Conservation (phyloP, 2,329 filamentous ascomycete species). For the Colletotrichum navitas region DNA sequence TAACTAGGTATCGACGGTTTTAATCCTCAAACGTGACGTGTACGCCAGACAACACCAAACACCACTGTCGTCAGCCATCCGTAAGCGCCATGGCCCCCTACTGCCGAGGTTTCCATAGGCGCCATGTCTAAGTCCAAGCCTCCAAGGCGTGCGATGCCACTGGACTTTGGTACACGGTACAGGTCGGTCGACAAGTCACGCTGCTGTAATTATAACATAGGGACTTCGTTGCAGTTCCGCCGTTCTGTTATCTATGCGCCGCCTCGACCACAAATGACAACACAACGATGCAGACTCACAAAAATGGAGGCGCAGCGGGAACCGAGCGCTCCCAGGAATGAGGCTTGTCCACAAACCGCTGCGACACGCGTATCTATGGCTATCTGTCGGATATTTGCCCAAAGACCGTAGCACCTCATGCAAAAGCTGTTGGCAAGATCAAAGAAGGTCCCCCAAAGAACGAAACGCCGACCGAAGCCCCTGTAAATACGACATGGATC, state of each 20-base stretch:
- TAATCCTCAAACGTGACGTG: slow-evolving; percentile 27
- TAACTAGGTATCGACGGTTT: slow-evolving; percentile 1
- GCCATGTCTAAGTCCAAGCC: not conserved
- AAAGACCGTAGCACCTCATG: not conserved
- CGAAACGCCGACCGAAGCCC: slow-evolving; percentile 2
- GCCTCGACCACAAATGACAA: not conserved
- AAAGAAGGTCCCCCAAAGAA: slow-evolving; percentile 8
- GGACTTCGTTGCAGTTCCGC: slow-evolving; percentile 7
- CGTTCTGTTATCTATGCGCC: slow-evolving; percentile 19
- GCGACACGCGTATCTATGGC: slow-evolving; percentile 18
- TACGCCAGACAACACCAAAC: not conserved
- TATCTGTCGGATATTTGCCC: not conserved
- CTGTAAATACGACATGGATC: slow-evolving; percentile 10
- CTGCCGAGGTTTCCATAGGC: slow-evolving; percentile 6
- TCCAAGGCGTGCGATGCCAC: slow-evolving; percentile 2
- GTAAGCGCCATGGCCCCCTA: not conserved
- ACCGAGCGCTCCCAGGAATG: not conserved
- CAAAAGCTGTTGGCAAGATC: slow-evolving; percentile 1
- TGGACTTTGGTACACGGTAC: not conserved
- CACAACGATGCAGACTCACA: not conserved
- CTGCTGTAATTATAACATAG: slow-evolving; percentile 17
- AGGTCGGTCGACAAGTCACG: slow-evolving; percentile 23
- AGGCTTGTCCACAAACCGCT: slow-evolving; percentile 4
- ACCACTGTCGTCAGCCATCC: slow-evolving; percentile 7
- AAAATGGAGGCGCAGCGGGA: slow-evolving; percentile 18